Evolutionary conservation across 164 flowering plant species (phyloP).

Genomic region (Hamamelis virginiana): DNA sequence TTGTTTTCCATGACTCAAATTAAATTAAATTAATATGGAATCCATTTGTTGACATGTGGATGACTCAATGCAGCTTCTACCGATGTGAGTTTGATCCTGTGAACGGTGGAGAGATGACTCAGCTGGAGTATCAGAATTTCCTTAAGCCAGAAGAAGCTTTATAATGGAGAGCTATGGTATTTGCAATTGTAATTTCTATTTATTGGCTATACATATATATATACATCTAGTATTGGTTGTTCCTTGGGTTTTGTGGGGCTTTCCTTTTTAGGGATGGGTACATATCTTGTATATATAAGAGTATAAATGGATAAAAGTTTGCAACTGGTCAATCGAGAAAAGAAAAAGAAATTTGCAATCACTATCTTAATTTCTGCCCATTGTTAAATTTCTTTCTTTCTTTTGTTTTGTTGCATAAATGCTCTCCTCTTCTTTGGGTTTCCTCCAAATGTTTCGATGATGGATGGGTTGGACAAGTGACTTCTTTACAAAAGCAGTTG

Average conservation of each 20-base stretch:
- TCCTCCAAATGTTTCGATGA: too few species aligned
- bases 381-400: background rate
- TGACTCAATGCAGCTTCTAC: constrained; percentile 58
- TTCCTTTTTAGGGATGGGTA: too few species aligned
- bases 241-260: background rate
- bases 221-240: background rate
- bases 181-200: background rate
- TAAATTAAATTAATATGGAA: background rate
- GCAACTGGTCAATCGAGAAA: too few species aligned
- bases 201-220: background rate
- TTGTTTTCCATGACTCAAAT: background rate
- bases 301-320: too few species aligned
- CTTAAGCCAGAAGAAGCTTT: constrained; percentile 54
- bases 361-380: background rate
- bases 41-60: constrained; percentile 1
- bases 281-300: too few species aligned
- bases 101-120: constrained; percentile 75
- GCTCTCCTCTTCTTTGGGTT: too few species aligned
- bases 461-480: too few species aligned
- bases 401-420: too few species aligned
- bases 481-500: too few species aligned
- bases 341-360: background rate
- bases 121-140: constrained; percentile 68
- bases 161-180: constrained; percentile 10
- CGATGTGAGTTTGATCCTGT: constrained; percentile 66